phyloP scores from a whole-genome alignment of 2,329 filamentous ascomycete species.

The Hyphodiscus sp. region DNA sequence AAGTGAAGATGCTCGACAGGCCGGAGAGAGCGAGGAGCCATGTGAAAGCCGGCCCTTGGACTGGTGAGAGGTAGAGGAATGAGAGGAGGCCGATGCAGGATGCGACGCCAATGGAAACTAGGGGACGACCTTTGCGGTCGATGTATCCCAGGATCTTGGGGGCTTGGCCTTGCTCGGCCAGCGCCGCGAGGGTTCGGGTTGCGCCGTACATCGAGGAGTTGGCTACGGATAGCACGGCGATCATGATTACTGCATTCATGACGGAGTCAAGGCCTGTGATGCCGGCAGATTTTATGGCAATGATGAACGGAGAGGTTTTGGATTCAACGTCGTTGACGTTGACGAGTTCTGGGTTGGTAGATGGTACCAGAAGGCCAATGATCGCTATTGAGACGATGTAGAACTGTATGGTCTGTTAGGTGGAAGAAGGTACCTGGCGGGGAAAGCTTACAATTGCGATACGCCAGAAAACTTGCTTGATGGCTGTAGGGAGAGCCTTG shows the following conservation, averaged over 20 bases:
- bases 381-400: conserved; percentile 79
- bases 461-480: conserved; percentile 97
- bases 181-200: conserved; percentile 79
- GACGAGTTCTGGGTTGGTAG: conserved; percentile 58
- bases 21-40: conserved; percentile 76
- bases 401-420: conserved; percentile 50
- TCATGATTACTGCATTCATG: conserved; percentile 90
- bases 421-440: conserved; percentile 29
- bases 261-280: conserved; percentile 76
- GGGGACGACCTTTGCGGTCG: conserved; percentile 73
- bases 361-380: conserved; percentile 77
- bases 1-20: conserved; percentile 70
- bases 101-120: conserved; percentile 63
- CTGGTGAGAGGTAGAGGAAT: conserved; percentile 62
- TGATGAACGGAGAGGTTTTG: conserved; percentile 84
- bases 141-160: conserved; percentile 73
- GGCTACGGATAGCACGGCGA: conserved; percentile 83
- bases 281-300: conserved; percentile 79
- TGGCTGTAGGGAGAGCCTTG: conserved; percentile 75
- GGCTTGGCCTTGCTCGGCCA: conserved; percentile 82
- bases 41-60: conserved; percentile 55
- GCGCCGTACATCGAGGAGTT: conserved; percentile 91
- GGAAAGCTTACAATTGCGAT: conserved; percentile 58
- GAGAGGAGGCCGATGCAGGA: conserved; percentile 64
- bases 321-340: conserved; percentile 54